These are phyloP conservation scores for Wickerhamomyces bovis DNA, from an alignment of 805 yeast species.

Conservation along the genomic window DNA sequence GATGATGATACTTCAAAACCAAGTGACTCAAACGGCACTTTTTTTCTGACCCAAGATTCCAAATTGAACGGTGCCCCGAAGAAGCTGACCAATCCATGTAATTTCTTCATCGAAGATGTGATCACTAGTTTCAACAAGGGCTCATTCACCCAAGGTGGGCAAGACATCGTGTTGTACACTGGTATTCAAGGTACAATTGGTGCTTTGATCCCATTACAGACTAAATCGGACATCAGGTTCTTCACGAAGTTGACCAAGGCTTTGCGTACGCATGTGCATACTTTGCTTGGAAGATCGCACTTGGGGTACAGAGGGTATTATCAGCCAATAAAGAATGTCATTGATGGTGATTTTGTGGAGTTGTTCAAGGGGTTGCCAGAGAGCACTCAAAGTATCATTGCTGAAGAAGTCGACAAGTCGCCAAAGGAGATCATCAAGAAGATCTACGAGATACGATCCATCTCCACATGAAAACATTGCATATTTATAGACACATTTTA, in stretches of 20 bases:
- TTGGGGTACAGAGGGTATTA: constrained; percentile 69
- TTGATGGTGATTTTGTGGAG: constrained; percentile 89
- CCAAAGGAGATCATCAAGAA: constrained; percentile 46
- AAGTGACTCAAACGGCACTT: constrained; percentile 41
- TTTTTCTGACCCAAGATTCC: constrained; percentile 28
- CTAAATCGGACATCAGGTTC: constrained; percentile 55
- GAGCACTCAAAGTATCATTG: constrained; percentile 16
- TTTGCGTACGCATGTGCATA: constrained; percentile 27
- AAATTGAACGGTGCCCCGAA: constrained; percentile 45
- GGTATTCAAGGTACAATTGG: constrained; percentile 86
- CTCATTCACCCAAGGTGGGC: constrained; percentile 52
- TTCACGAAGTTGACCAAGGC: constrained; percentile 48
- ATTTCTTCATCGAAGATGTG: constrained; percentile 66
- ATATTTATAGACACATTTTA: background rate
- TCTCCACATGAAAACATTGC: constrained; percentile 8
- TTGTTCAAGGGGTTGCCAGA: constrained; percentile 19
- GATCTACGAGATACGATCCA: constrained; percentile 44
- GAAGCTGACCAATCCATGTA: constrained; percentile 45
- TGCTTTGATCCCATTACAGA: constrained; percentile 57
- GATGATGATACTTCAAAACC: constrained; percentile 42
- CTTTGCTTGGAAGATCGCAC: constrained; percentile 56
- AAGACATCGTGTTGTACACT: constrained; percentile 59
- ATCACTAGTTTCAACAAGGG: constrained; percentile 56
- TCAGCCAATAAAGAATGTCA: constrained; percentile 66
- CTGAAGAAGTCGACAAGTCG: constrained; percentile 36